phyloP scores from a whole-genome alignment of 495 filamentous ascomycete species.

The Clohesyomyces aquaticus region DNA sequence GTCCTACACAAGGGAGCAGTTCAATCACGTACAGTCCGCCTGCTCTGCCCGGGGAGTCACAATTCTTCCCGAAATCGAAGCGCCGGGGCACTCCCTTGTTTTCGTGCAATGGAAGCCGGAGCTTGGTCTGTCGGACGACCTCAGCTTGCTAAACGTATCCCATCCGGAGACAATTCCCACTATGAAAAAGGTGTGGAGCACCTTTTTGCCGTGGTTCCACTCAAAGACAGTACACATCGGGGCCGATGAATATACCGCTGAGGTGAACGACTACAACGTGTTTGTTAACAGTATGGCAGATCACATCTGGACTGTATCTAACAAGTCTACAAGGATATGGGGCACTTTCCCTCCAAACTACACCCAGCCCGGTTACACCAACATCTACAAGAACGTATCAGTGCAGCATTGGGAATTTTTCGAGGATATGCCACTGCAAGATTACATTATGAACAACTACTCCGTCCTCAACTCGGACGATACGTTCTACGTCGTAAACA shows the following conservation, averaged over 20 bases:
- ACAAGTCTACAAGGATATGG: conserved; percentile 57
- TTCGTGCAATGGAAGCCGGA: conserved; percentile 55
- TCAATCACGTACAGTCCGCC: conserved; percentile 51
- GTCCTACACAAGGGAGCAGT: conserved; percentile 53
- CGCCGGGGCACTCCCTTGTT: conserved; percentile 56
- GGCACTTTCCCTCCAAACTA: conserved; percentile 55
- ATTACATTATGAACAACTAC: conserved; percentile 58
- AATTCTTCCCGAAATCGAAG: conserved; percentile 54
- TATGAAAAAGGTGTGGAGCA: conserved; percentile 56
- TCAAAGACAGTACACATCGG: conserved; percentile 59
- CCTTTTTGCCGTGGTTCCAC: conserved; percentile 58
- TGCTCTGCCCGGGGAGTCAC: conserved; percentile 55
- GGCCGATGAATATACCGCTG: conserved; percentile 56
- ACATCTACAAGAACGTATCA: conserved; percentile 53
- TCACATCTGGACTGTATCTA: conserved; percentile 49
- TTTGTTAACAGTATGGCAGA: conserved; percentile 56
- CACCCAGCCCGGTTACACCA: conserved; percentile 43
- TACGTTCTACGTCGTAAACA: conserved; percentile 54
- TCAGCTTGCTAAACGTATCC: conserved; percentile 57
- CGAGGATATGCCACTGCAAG: conserved; percentile 53
- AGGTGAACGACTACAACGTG: conserved; percentile 51
- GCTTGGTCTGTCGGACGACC: conserved; percentile 50
- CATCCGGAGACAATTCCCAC: conserved; percentile 57
- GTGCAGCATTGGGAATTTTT: conserved; percentile 55
- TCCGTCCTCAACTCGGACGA: conserved; percentile 58